Percentiles rank a stretch among this genome's conserved stretches.
Conservation (phyloP, 257 asterid species). For the Cinchona pubescens region DNA sequence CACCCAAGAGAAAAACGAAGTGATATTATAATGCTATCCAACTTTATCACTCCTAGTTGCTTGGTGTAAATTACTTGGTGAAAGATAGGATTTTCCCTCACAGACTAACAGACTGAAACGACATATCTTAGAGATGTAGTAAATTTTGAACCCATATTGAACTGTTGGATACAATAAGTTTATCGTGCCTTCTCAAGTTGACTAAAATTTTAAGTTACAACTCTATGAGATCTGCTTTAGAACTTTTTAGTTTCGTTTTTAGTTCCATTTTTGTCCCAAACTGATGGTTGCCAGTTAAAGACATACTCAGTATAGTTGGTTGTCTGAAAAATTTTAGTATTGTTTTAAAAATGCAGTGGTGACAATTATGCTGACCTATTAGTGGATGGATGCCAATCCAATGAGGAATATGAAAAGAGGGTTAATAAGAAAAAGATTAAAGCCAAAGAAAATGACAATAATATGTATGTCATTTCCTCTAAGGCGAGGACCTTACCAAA, state of each 20-base stretch:
- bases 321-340: neutral
- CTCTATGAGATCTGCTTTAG: neutral
- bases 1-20: no score
- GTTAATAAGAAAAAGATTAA: conserved; percentile 2
- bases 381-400: neutral
- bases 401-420: neutral
- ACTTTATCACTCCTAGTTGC: neutral
- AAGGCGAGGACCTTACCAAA: conserved; percentile 40
- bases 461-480: conserved; percentile 19
- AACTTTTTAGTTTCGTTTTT: neutral
- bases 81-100: neutral
- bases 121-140: neutral
- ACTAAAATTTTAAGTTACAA: neutral
- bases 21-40: no score
- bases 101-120: neutral
- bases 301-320: no score
- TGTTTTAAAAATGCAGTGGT: neutral
- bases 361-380: neutral
- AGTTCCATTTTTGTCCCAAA: no score
- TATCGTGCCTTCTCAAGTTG: neutral
- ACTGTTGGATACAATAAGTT: neutral
- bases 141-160: neutral
- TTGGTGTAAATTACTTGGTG: neutral
- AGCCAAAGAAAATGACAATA: conserved; percentile 4
- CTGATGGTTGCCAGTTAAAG: neutral